Conservation (phyloP, 768 basidiomycete genomes). For the Mycena latifolia region DNA sequence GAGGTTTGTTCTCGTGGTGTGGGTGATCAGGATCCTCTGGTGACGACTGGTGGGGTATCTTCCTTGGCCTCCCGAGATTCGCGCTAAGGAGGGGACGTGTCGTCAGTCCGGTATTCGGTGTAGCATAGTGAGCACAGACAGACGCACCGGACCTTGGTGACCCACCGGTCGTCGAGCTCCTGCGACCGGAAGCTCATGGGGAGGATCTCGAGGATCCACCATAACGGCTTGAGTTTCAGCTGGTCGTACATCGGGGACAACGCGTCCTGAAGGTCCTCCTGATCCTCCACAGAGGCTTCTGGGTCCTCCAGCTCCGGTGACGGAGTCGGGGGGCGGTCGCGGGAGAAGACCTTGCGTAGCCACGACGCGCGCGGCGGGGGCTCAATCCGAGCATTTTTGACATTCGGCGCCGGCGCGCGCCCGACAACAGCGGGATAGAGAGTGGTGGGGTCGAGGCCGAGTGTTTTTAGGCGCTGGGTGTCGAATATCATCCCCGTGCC, state of each 20-base stretch:
- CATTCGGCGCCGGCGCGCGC: too few relatives aligned
- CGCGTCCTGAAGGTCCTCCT: conserved; percentile 72
- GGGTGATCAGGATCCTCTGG: too few relatives aligned
- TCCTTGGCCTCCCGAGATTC: too few relatives aligned
- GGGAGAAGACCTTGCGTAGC: conserved; percentile 41
- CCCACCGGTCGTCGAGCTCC: conserved; percentile 55
- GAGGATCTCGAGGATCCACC: conserved; percentile 77
- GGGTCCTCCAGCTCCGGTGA: conserved; percentile 40
- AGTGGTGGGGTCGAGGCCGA: conserved; percentile 60
- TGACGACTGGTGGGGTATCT: too few relatives aligned
- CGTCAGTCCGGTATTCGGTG: not conserved
- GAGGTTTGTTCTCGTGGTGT: too few relatives aligned
- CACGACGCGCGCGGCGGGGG: conserved; percentile 44
- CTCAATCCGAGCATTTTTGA: not conserved
- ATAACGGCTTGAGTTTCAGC: conserved; percentile 56
- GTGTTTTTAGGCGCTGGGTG: conserved; percentile 54
- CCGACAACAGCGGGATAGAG: conserved; percentile 58
- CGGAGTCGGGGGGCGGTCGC: conserved; percentile 27
- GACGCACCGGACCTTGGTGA: conserved; percentile 51
- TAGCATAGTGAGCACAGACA: too few relatives aligned
- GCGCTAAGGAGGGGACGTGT: too few relatives aligned
- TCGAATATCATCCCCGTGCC: conserved; percentile 74
- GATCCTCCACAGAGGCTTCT: conserved; percentile 56
- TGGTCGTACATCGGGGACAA: conserved; percentile 67
- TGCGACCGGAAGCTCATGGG: conserved; percentile 57